A percentile compares a stretch with the other conserved stretches of the same genome.
These are phyloP conservation scores for Salix dunnii DNA, from an alignment of 345 rosid species.

Conservation along the genomic window DNA sequence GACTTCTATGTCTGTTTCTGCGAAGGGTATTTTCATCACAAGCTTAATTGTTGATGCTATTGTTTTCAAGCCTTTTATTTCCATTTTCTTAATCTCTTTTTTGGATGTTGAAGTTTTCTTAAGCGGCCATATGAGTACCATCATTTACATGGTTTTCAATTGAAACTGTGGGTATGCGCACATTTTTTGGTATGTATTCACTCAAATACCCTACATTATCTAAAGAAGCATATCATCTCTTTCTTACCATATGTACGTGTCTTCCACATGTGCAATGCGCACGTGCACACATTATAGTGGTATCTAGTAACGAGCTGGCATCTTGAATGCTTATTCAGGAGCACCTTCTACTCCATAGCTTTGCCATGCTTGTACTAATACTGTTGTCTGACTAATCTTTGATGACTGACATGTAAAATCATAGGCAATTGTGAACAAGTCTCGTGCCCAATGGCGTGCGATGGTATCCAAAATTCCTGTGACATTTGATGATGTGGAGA, in stretches of 20 bases:
- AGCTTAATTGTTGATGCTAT: neutral
- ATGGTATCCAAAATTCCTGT: slow-evolving; percentile 62
- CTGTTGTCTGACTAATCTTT: neutral
- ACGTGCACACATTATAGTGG: neutral
- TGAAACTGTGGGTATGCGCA: too few relatives aligned
- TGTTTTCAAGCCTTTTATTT: too few relatives aligned
- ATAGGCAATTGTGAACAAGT: slow-evolving; percentile 85
- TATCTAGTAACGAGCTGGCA: neutral
- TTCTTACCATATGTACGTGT: neutral
- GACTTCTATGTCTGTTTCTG: neutral
- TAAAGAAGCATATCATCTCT: neutral
- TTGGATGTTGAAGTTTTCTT: too few relatives aligned
- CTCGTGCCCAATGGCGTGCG: slow-evolving; percentile 78
- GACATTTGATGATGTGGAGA: slow-evolving; percentile 59
- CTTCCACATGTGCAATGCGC: neutral
- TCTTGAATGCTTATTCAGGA: neutral
- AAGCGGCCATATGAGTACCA: too few relatives aligned
- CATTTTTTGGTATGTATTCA: neutral
- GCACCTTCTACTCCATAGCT: neutral
- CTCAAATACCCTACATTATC: neutral
- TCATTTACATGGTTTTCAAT: too few relatives aligned
- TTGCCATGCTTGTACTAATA: neutral
- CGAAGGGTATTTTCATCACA: neutral
- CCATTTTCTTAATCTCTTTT: too few relatives aligned
- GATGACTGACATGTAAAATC: slow-evolving; percentile 6